Evolutionary conservation across 2,329 filamentous ascomycete genomes (phyloP).

Genomic region (Ophiobolus disseminans): DNA sequence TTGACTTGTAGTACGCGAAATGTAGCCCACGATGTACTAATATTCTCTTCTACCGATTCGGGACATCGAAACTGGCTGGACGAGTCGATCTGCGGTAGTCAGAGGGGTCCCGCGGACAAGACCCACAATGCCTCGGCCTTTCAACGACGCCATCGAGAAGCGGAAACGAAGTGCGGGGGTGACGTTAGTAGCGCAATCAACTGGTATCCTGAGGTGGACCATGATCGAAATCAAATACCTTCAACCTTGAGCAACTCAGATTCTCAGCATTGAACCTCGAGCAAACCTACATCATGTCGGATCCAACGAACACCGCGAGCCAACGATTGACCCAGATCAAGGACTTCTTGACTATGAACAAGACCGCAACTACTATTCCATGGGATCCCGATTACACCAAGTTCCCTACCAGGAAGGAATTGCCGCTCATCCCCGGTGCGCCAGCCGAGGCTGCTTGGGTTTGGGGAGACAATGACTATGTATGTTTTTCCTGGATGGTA

Average conservation of each 20-base stretch:
- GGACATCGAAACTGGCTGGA: constrained; percentile 7
- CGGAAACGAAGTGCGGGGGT: constrained; percentile 13
- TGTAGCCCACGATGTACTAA: no score
- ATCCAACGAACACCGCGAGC: constrained; percentile 41
- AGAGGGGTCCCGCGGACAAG: constrained; percentile 6
- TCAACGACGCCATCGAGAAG: background rate
- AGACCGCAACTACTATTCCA: constrained; percentile 57
- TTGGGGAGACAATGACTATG: constrained; percentile 64
- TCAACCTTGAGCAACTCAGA: background rate
- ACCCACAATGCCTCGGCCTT: constrained; percentile 26
- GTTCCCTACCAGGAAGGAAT: constrained; percentile 62
- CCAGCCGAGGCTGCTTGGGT: constrained; percentile 66
- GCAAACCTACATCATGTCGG: constrained; percentile 34
- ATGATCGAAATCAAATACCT: constrained; percentile 6
- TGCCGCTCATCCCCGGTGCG: constrained; percentile 60
- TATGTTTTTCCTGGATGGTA: constrained; percentile 29
- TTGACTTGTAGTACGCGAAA: no score
- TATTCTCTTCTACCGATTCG: no score
- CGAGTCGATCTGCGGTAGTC: constrained; percentile 26
- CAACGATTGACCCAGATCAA: constrained; percentile 53
- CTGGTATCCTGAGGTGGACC: no score
- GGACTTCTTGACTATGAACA: constrained; percentile 55
- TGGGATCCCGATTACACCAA: constrained; percentile 62
- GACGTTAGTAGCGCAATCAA: background rate
- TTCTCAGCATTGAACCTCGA: background rate